Percentiles rank a stretch among this genome's conserved stretches.
phyloP scores from a whole-genome alignment of 495 filamentous ascomycete species.

The Margaritispora aquatica region DNA sequence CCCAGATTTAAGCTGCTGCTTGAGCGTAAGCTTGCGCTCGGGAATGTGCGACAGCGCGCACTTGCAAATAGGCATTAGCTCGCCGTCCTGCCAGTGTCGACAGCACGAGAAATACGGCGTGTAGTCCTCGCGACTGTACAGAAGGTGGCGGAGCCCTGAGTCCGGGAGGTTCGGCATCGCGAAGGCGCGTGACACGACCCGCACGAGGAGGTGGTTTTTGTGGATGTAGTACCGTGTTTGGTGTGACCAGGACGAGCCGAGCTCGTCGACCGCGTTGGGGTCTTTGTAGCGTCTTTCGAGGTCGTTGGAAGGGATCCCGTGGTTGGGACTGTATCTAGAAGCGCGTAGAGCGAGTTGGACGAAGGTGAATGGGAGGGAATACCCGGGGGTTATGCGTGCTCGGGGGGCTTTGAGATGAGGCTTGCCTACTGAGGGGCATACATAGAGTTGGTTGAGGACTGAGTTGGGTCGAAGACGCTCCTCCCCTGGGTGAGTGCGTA shows the following conservation, averaged over 20 bases:
- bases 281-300: slow-evolving; percentile 45
- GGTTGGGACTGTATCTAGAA: slow-evolving; percentile 30
- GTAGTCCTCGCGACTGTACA: slow-evolving; percentile 53
- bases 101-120: slow-evolving; percentile 53
- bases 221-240: slow-evolving; percentile 42
- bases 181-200: slow-evolving; percentile 40
- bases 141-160: slow-evolving; percentile 40
- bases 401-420: slow-evolving; percentile 35
- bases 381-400: slow-evolving; percentile 42
- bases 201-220: slow-evolving; percentile 46
- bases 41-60: slow-evolving; percentile 54
- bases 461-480: slow-evolving; percentile 43
- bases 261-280: background rate
- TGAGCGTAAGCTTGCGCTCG: slow-evolving; percentile 32
- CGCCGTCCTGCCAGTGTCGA: slow-evolving; percentile 54
- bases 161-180: slow-evolving; percentile 36
- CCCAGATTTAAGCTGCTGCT: slow-evolving; percentile 25
- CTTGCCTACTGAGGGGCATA: slow-evolving; percentile 36
- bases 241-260: slow-evolving; percentile 39
- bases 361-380: slow-evolving; percentile 46
- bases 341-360: slow-evolving; percentile 45
- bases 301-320: slow-evolving; percentile 37
- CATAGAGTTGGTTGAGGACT: slow-evolving; percentile 45
- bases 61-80: slow-evolving; percentile 50
- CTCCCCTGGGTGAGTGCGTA: slow-evolving; percentile 38